Evolutionary conservation across 208 protist genomes (phyloP).

Genomic region (Trypanosoma congolense): DNA sequence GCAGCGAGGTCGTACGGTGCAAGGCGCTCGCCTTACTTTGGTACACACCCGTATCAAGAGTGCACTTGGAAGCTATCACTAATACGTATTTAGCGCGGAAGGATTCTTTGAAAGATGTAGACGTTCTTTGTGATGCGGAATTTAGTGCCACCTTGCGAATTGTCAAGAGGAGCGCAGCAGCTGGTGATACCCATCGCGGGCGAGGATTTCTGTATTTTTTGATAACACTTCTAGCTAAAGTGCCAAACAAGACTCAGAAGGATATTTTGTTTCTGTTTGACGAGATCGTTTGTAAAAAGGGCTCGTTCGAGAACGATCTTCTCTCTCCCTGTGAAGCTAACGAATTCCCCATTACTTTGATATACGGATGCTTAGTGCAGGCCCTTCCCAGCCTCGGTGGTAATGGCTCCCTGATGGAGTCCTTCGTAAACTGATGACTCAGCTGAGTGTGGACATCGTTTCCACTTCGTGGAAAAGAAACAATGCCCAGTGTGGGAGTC

Average conservation of each 20-base stretch:
- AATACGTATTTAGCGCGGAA: conserved; percentile 16
- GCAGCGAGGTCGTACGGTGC: conserved; percentile 13
- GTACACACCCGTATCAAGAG: conserved; percentile 2
- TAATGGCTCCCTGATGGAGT: background rate
- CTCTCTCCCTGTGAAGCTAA: background rate
- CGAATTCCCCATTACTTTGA: background rate
- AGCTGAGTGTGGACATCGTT: conserved; percentile 15
- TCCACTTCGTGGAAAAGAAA: conserved; percentile 9
- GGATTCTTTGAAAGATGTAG: background rate
- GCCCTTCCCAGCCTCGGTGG: background rate
- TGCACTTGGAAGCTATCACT: conserved; percentile 11
- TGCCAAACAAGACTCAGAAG: conserved; percentile 11
- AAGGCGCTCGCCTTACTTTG: conserved; percentile 16
- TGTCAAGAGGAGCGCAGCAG: background rate
- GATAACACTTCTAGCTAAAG: conserved; percentile 7
- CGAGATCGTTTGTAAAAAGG: conserved; percentile 10
- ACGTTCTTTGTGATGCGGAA: conserved; percentile 16
- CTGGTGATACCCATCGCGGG: background rate
- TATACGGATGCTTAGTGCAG: background rate
- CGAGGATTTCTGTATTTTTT: conserved; percentile 14
- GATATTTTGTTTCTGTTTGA: conserved; percentile 11
- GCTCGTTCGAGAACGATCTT: conserved; percentile 1
- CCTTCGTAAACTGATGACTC: conserved; percentile 8
- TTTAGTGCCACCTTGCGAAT: conserved; percentile 13
- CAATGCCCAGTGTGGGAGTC: conserved; percentile 1